A percentile compares a stretch with the other conserved stretches of the same genome.
These are phyloP conservation scores for Umbelopsis sp. DNA, from an alignment of 192 early-diverging fungal species.

Conservation along the genomic window DNA sequence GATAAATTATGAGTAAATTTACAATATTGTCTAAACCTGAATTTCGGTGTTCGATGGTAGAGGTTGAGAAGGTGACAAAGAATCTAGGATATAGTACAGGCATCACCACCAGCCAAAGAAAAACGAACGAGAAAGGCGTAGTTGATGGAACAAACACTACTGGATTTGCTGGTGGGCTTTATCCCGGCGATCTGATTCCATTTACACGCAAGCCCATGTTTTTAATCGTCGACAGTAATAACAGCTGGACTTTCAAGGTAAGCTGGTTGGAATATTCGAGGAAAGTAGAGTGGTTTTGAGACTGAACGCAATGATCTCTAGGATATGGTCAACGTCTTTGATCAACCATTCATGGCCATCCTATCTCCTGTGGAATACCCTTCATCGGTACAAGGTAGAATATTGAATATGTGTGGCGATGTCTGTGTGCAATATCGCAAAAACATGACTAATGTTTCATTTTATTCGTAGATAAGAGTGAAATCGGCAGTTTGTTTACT, in stretches of 20 bases:
- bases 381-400: slow-evolving; percentile 71
- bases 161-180: slow-evolving; percentile 52
- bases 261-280: not conserved
- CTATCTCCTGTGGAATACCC: slow-evolving; percentile 92
- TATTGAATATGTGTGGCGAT: not conserved
- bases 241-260: slow-evolving; percentile 84
- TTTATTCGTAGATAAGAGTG: slow-evolving; percentile 45
- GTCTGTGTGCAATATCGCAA: too few relatives aligned
- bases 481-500: slow-evolving; percentile 91
- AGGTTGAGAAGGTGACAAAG: not conserved
- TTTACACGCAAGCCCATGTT: slow-evolving; percentile 96
- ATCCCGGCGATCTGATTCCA: slow-evolving; percentile 89
- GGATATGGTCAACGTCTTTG: slow-evolving; percentile 85
- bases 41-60: not conserved
- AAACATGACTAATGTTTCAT: not conserved
- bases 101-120: slow-evolving; percentile 69
- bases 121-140: slow-evolving; percentile 49
- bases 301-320: not conserved
- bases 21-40: not conserved
- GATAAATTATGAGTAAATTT: not conserved
- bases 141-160: not conserved
- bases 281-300: too few relatives aligned
- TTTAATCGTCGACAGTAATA: slow-evolving; percentile 90
- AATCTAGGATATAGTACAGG: slow-evolving; percentile 72
- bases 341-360: slow-evolving; percentile 83